These are phyloP conservation scores for Asterionellopsis glacialis DNA, from an alignment of 108 stramenopile species.

Conservation along the genomic window DNA sequence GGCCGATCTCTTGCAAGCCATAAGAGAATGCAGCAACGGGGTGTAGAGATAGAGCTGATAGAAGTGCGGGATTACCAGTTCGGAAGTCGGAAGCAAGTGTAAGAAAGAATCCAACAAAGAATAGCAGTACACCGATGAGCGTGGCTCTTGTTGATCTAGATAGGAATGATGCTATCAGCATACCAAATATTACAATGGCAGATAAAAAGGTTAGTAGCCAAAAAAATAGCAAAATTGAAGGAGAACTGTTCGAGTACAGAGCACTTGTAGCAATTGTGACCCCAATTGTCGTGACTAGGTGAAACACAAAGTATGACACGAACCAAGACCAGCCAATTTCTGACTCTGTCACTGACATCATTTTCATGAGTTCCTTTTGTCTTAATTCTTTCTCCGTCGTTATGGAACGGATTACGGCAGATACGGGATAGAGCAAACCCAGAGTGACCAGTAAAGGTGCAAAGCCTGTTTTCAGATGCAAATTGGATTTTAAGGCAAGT, in stretches of 20 bases:
- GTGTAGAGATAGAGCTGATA: constrained; percentile 57
- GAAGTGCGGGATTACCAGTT: constrained; percentile 26
- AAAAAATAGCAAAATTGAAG: constrained; percentile 43
- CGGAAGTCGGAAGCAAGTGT: constrained; percentile 46
- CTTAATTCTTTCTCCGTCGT: constrained; percentile 68
- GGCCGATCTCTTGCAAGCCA: constrained; percentile 73
- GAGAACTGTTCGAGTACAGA: constrained; percentile 46
- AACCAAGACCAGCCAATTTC: constrained; percentile 74
- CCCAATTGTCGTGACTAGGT: constrained; percentile 42
- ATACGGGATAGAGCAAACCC: constrained; percentile 70
- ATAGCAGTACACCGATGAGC: constrained; percentile 69
- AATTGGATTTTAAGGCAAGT: no score
- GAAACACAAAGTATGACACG: constrained; percentile 47
- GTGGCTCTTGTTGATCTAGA: constrained; percentile 61
- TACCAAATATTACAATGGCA: constrained; percentile 35
- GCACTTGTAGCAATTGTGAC: constrained; percentile 37
- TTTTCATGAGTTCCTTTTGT: constrained; percentile 87
- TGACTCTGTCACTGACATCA: constrained; percentile 79
- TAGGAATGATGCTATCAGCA: constrained; percentile 59
- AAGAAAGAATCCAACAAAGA: constrained; percentile 72
- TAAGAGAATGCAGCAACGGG: constrained; percentile 72
- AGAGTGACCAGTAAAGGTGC: constrained; percentile 35
- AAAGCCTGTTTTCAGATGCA: background rate
- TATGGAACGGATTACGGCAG: constrained; percentile 56
- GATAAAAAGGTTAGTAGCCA: constrained; percentile 43